phyloP scores from a whole-genome alignment of 192 early-diverging fungal genomes.

The Rhizoclosmatium globosum region DNA sequence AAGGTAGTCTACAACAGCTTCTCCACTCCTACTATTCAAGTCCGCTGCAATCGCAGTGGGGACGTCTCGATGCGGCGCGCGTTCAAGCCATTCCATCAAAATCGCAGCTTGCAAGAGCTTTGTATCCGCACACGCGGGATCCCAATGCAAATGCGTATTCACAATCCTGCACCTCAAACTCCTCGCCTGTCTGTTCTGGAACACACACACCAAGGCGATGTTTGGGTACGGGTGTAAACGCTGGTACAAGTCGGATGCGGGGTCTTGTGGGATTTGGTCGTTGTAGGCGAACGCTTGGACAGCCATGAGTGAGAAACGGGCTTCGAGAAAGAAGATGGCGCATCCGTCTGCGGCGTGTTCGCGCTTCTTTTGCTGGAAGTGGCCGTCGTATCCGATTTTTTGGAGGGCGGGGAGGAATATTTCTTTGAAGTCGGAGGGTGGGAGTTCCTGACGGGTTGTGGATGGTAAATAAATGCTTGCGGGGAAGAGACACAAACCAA shows the following conservation, averaged over 20 bases:
- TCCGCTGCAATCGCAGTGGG: slow-evolving; percentile 57
- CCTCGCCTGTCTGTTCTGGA: slow-evolving; percentile 36
- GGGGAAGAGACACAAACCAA: slow-evolving; percentile 12
- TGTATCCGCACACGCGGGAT: slow-evolving; percentile 49
- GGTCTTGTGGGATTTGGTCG: slow-evolving; percentile 38
- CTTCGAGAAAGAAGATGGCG: slow-evolving; percentile 55
- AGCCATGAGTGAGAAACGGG: slow-evolving; percentile 39
- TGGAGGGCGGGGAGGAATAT: slow-evolving; percentile 52
- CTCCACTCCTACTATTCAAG: slow-evolving; percentile 49
- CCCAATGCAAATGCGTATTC: slow-evolving; percentile 63
- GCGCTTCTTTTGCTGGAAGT: slow-evolving; percentile 55
- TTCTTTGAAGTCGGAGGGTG: slow-evolving; percentile 50
- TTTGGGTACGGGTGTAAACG: slow-evolving; percentile 51
- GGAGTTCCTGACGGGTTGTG: slow-evolving; percentile 42
- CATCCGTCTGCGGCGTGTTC: slow-evolving; percentile 56
- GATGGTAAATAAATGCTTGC: background rate
- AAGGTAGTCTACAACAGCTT: slow-evolving; percentile 56
- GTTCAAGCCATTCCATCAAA: slow-evolving; percentile 57
- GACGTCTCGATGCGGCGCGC: slow-evolving; percentile 31
- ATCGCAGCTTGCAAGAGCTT: slow-evolving; percentile 57
- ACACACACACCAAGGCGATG: slow-evolving; percentile 46
- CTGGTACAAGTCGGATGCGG: slow-evolving; percentile 29
- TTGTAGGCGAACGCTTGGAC: slow-evolving; percentile 52
- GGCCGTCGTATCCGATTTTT: slow-evolving; percentile 55
- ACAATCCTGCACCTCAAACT: slow-evolving; percentile 49